Conservation (phyloP, 345 rosid species). For the Litchi chinensis region DNA sequence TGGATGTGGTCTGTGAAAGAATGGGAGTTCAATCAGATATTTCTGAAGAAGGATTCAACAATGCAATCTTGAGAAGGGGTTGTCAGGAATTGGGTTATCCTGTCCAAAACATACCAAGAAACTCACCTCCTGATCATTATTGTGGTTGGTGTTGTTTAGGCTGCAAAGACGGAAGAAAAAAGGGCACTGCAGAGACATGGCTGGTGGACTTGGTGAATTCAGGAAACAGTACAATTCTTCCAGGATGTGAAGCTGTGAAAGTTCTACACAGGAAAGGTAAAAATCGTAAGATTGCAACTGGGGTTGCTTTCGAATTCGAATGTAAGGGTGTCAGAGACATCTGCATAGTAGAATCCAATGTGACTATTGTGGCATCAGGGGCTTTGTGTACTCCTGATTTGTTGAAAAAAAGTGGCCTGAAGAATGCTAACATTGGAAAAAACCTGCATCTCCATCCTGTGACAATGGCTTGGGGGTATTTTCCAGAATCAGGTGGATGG, state of each 20-base stretch:
- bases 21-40: conserved; percentile 80
- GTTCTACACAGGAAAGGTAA: conserved; percentile 44
- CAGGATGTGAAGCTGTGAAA: conserved; percentile 60
- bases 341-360: conserved; percentile 58
- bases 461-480: conserved; percentile 88
- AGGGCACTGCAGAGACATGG: conserved; percentile 86
- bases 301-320: conserved; percentile 55
- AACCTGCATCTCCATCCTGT: conserved; percentile 81
- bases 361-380: conserved; percentile 71
- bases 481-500: conserved; percentile 51
- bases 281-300: conserved; percentile 43
- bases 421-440: conserved; percentile 64
- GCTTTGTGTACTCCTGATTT: conserved; percentile 68
- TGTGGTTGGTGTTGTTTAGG: conserved; percentile 90
- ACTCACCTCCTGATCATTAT: conserved; percentile 64
- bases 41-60: conserved; percentile 68
- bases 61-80: conserved; percentile 68
- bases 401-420: conserved; percentile 61
- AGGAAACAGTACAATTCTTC: conserved; percentile 69
- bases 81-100: conserved; percentile 71
- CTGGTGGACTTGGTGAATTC: conserved; percentile 72
- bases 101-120: conserved; percentile 60
- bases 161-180: conserved; percentile 79
- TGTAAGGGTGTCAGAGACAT: conserved; percentile 39
- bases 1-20: conserved; percentile 65